Evolutionary conservation across 495 filamentous ascomycete genomes (phyloP).

Genomic region (Tuber borchii): DNA sequence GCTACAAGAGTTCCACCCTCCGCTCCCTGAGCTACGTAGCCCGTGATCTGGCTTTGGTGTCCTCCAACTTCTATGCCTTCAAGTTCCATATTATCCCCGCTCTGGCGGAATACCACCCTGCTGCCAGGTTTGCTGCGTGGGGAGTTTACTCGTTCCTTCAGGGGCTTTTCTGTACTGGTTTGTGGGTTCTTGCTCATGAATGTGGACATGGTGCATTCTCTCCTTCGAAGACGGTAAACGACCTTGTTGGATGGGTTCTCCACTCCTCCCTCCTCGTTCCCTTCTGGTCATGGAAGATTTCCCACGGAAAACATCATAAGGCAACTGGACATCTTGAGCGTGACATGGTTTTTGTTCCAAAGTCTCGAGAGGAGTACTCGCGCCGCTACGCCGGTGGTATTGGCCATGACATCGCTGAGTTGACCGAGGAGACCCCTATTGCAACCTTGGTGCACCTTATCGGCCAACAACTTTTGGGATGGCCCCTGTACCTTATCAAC

Average conservation of each 20-base stretch:
- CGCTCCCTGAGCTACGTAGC: conserved; percentile 60
- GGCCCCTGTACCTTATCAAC: conserved; percentile 75
- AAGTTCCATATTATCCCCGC: conserved; percentile 57
- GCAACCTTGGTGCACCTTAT: conserved; percentile 65
- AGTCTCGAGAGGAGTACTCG: conserved; percentile 69
- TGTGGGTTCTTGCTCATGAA: conserved; percentile 83
- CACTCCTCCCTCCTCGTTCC: conserved; percentile 78
- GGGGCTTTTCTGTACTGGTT: conserved; percentile 68
- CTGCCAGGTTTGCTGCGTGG: conserved; percentile 56
- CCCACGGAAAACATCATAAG: conserved; percentile 91
- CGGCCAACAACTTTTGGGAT: conserved; percentile 80
- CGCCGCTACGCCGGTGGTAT: conserved; percentile 48
- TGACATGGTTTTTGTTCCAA: conserved; percentile 96
- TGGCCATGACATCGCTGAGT: conserved; percentile 77
- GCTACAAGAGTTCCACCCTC: conserved; percentile 64
- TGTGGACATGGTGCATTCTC: conserved; percentile 87
- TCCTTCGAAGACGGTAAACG: conserved; percentile 69
- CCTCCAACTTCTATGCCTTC: conserved; percentile 60
- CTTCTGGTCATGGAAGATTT: conserved; percentile 91
- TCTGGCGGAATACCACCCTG: conserved; percentile 46
- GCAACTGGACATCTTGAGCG: conserved; percentile 90
- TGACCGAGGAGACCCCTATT: conserved; percentile 91
- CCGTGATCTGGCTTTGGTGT: conserved; percentile 60
- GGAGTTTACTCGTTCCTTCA: conserved; percentile 63
- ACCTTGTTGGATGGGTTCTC: conserved; percentile 76